phyloP scores from a whole-genome alignment of 495 filamentous ascomycete genomes.

The Ramalina peruviana region DNA sequence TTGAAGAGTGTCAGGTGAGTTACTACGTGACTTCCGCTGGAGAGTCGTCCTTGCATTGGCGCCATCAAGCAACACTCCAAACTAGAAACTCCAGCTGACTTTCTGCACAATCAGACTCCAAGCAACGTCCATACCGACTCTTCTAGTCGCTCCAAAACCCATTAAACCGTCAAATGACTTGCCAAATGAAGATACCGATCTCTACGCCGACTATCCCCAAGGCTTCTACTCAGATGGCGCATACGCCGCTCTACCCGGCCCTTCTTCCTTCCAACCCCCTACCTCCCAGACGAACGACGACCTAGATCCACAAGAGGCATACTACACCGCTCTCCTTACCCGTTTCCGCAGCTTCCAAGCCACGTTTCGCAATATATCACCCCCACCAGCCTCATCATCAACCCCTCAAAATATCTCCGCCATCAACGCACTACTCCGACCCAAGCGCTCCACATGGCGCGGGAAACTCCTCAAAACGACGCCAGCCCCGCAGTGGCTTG shows the following conservation, averaged over 20 bases:
- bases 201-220: slow-evolving; percentile 12
- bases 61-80: background rate
- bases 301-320: slow-evolving; percentile 41
- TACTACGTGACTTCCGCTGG: background rate
- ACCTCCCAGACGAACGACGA: slow-evolving; percentile 18
- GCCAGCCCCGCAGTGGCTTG: slow-evolving; percentile 22
- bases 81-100: background rate
- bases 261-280: background rate
- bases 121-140: slow-evolving; percentile 52
- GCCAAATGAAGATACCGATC: slow-evolving; percentile 21
- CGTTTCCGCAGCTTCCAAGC: slow-evolving; percentile 47
- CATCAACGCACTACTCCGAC: background rate
- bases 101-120: slow-evolving; percentile 41
- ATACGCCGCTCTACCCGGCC: slow-evolving; percentile 37
- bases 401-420: background rate
- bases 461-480: slow-evolving; percentile 2
- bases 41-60: background rate
- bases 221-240: slow-evolving; percentile 59
- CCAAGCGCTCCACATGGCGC: background rate
- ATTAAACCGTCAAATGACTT: slow-evolving; percentile 25
- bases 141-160: slow-evolving; percentile 41
- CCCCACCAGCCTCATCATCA: background rate
- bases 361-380: slow-evolving; percentile 43
- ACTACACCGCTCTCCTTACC: slow-evolving; percentile 46
- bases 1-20: slow-evolving; percentile 69